Base-by-base conservation (phyloP, 495 filamentous ascomycete genomes). In the Penicilliopsis zonata region DNA sequence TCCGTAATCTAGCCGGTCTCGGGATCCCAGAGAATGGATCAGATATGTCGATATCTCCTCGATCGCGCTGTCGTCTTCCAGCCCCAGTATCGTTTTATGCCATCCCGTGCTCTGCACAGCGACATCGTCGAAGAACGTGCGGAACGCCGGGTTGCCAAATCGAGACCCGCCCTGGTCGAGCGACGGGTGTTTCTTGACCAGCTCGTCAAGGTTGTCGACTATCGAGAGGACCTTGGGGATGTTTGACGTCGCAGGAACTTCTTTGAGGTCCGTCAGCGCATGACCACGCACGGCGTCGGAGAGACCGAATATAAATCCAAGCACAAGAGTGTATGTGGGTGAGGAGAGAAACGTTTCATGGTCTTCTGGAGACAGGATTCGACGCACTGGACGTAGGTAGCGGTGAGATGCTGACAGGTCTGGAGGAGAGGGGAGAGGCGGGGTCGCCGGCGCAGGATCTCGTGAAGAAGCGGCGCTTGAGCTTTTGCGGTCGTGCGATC, bases 121-220 rank as follows among this genome's bases (percentile, higher is more conserved):
- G 16, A 85, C 66, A 31, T 74, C 72, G 55, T 92, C 81, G 36
- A 94, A 70, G 44, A 92, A 84, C 38, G 70, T 57, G 35, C 84
- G 78, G 59, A 99, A 99, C 18, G 78, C 67, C 32, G 82, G 84
- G 55, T 99, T 99, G 18, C 90, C 92, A 46, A 99, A 99, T 22
- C 90, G 73, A 4, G 86, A 94, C 16, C 82, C 83, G 24, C 76
- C 80, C 42, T 83, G 77, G 34, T 95, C 85, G 39, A 82, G 66
- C 1, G 92, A 78, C 2, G 92, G 92, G 28, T 78, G 75, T 17
- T 67, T 55, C 2, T 59, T 55, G 4, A 88, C 61, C 6, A 82
- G 58, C 2, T 61, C 51, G 31, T 79, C 73, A 8, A 82, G 69
- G 18, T 70, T 62, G 27, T 78, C 65, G 15, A 99, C 69, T 25